Evolutionary conservation across 805 yeast species (phyloP).

Genomic region (Lachancea thermotolerans): DNA sequence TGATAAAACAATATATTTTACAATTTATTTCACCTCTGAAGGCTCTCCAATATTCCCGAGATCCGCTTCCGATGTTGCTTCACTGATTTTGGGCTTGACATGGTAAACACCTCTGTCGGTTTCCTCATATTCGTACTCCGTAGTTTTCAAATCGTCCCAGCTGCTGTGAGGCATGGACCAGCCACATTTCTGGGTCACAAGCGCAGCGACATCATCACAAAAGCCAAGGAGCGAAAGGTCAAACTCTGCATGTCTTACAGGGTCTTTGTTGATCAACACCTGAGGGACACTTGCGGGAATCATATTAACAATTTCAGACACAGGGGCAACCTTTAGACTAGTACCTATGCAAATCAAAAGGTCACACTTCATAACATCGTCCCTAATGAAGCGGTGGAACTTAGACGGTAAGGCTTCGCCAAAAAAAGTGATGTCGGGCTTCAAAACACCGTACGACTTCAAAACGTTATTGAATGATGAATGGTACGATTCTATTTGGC

Average conservation of each 20-base stretch:
- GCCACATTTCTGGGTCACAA: conserved; percentile 47
- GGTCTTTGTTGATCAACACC: conserved; percentile 69
- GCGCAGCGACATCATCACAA: conserved; percentile 76
- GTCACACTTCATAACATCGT: conserved; percentile 67
- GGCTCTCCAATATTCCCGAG: too few relatives aligned
- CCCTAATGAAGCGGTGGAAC: conserved; percentile 53
- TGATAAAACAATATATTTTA: background rate
- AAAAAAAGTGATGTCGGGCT: conserved; percentile 89
- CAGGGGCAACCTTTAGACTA: conserved; percentile 87
- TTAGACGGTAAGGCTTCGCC: conserved; percentile 74
- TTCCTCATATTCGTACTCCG: conserved; percentile 17
- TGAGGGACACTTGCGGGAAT: conserved; percentile 74
- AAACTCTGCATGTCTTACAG: conserved; percentile 68
- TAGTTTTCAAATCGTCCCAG: conserved; percentile 31
- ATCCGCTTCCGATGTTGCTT: background rate
- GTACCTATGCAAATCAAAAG: conserved; percentile 82
- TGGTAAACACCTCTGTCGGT: conserved; percentile 28
- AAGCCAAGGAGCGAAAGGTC: conserved; percentile 71
- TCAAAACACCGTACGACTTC: conserved; percentile 70
- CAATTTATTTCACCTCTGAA: too few relatives aligned
- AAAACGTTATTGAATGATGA: conserved; percentile 13
- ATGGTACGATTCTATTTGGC: conserved; percentile 1
- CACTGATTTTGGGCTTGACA: conserved; percentile 12
- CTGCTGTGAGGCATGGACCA: conserved; percentile 59
- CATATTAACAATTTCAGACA: conserved; percentile 75